Percentiles rank a stretch among this genome's conserved stretches.
phyloP scores from a whole-genome alignment of 306 rosid species.

The Hippophae rhamnoides region DNA sequence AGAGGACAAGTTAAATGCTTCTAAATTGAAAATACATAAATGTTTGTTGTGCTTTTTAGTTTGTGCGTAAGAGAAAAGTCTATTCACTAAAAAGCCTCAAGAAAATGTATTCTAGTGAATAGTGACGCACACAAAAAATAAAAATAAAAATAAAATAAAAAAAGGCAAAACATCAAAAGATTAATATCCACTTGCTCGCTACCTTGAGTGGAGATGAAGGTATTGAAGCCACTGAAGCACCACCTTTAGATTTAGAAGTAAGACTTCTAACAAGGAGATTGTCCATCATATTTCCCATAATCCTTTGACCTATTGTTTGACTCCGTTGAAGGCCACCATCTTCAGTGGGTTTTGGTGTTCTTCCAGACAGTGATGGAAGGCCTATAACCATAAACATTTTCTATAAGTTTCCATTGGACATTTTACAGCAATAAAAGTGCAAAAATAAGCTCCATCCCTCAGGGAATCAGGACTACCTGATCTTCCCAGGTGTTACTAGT shows the following conservation, averaged over 20 bases:
- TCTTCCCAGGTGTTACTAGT: neutral
- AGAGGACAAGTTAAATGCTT: no score
- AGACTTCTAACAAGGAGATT: slow-evolving; percentile 85
- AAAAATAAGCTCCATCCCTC: neutral
- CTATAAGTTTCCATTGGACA: slow-evolving; percentile 9
- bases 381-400: slow-evolving; percentile 40
- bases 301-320: slow-evolving; percentile 92
- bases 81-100: neutral
- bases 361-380: slow-evolving; percentile 72
- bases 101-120: neutral
- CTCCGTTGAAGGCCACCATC: slow-evolving; percentile 56
- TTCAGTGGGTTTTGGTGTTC: slow-evolving; percentile 50
- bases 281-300: slow-evolving; percentile 91
- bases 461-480: neutral
- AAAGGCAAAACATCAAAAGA: slow-evolving; percentile 1
- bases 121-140: no score
- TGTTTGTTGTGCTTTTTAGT: no score
- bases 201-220: slow-evolving; percentile 88
- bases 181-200: slow-evolving; percentile 13
- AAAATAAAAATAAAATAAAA: neutral
- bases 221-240: slow-evolving; percentile 51
- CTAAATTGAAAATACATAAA: no score
- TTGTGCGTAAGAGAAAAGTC: no score
- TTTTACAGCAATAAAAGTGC: neutral
- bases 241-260: slow-evolving; percentile 64